Percentiles rank a stretch among this genome's conserved stretches.
These are phyloP conservation scores for Cryptosporidium parvum DNA, from an alignment of 169 alveolate genomes.

Conservation along the genomic window DNA sequence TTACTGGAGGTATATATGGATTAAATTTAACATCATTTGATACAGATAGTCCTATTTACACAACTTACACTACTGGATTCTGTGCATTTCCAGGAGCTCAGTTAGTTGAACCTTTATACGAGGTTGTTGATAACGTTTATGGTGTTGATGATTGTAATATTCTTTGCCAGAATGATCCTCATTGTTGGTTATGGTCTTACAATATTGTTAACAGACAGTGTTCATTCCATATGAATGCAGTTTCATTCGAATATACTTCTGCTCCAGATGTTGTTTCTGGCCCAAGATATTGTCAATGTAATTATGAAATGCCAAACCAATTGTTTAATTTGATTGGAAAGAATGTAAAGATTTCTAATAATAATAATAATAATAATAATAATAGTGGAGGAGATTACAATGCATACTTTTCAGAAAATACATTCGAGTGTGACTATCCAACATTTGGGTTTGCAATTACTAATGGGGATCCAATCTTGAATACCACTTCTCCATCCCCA, in stretches of 20 bases:
- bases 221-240: slow-evolving; percentile 75
- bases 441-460: slow-evolving; percentile 72
- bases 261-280: slow-evolving; percentile 74
- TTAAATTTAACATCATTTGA: slow-evolving; percentile 68
- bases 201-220: slow-evolving; percentile 59
- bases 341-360: slow-evolving; percentile 7
- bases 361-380: neutral
- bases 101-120: slow-evolving; percentile 53
- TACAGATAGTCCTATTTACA: slow-evolving; percentile 50
- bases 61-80: slow-evolving; percentile 73
- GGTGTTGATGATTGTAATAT: slow-evolving; percentile 74
- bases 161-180: slow-evolving; percentile 69
- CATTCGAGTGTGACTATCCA: slow-evolving; percentile 65
- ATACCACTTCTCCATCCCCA: slow-evolving; percentile 71
- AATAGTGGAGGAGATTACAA: neutral
- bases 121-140: slow-evolving; percentile 62
- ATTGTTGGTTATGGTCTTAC: slow-evolving; percentile 75
- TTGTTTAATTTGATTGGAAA: slow-evolving; percentile 57
- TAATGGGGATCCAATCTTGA: slow-evolving; percentile 52
- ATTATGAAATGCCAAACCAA: slow-evolving; percentile 72
- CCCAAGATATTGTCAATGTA: slow-evolving; percentile 74
- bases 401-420: slow-evolving; percentile 9
- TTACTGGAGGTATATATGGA: slow-evolving; percentile 65
- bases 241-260: slow-evolving; percentile 57
- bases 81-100: slow-evolving; percentile 77